These are phyloP conservation scores for Verticillium tricorpus DNA, from an alignment of 2,329 filamentous ascomycete genomes.

Conservation along the genomic window DNA sequence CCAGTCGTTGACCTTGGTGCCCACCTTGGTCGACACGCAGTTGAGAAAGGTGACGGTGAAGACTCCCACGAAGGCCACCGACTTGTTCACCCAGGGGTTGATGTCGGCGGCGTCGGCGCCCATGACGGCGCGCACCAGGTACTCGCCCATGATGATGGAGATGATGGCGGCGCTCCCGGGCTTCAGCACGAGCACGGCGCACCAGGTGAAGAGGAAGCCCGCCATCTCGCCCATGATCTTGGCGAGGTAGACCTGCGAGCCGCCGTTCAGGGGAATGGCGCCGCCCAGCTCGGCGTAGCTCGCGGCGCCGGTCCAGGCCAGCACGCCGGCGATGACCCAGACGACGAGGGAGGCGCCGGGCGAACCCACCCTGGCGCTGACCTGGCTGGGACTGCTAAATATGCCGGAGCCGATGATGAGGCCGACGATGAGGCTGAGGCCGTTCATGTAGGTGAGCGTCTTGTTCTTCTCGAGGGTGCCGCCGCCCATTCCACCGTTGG, in stretches of 20 bases:
- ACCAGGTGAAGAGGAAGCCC: constrained; percentile 96
- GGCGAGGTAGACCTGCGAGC: constrained; percentile 86
- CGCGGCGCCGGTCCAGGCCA: constrained; percentile 93
- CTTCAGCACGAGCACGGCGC: constrained; percentile 88
- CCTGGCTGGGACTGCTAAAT: constrained; percentile 89
- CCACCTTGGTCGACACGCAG: constrained; percentile 83
- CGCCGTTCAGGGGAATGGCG: constrained; percentile 92
- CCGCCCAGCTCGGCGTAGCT: constrained; percentile 95
- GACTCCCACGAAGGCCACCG: constrained; percentile 73
- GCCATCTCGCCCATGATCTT: constrained; percentile 95
- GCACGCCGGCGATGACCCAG: constrained; percentile 83
- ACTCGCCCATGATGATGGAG: constrained; percentile 96
- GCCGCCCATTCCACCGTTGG: constrained; percentile 52
- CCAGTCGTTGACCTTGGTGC: constrained; percentile 80
- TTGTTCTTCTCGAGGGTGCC: constrained; percentile 93
- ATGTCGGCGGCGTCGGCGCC: constrained; percentile 80
- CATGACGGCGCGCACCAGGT: constrained; percentile 81
- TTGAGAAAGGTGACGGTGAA: constrained; percentile 78
- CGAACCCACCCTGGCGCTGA: constrained; percentile 87
- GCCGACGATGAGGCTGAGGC: constrained; percentile 83
- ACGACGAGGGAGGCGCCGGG: constrained; percentile 87
- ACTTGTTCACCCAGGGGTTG: constrained; percentile 86
- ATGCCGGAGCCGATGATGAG: constrained; percentile 96
- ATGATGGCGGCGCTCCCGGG: constrained; percentile 92
- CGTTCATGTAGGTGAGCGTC: constrained; percentile 91